Base-by-base conservation (phyloP, 148 eudicot genomes). In the Cornus suecica region DNA sequence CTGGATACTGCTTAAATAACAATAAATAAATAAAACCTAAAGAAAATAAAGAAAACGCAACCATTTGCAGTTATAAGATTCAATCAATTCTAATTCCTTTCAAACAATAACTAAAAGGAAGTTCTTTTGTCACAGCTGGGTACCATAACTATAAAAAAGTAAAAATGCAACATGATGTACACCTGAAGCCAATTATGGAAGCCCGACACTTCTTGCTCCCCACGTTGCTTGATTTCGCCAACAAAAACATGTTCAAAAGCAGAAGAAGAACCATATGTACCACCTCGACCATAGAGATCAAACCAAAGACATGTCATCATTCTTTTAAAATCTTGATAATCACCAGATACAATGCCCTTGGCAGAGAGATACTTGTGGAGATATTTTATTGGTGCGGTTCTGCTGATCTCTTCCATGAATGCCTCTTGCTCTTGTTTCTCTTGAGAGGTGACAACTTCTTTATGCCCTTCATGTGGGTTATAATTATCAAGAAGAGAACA, bases 131-230 rank as follows among this genome's bases (percentile, higher is more conserved):
- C 28, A 18, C 28, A 15, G 27, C 54, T 16, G 37, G 60, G 10
- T 51, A 28, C 11, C 5, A 27, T 45, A n/a, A 64, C 27, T 30
- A 20, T 65, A n/a, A 11, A 74, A 48, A 26, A 32, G 25, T 5
- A 52, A 60, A 67, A 15, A 56, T 8, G n/a, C 30, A 14, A n/a
- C 24, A 1, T 15, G 34, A 69, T 73, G 66, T 27, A 29, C 79
- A 94, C 99, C 99, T 95, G 99, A 81, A 95, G 87, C 99, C 99
- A 95, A 76, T 95, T 95, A 84, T 95, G 99, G 72, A 95, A 95
- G 71, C 99, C 99, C 11, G 97, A 92, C 68, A 95, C 97, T 77
- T 87, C 71, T 79, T 89, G 83, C 80, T 89, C 97, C 30, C 88
- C 96, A 18, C 84, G 85, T 28, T 78, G 65, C 87, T 95, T 95